Conservation (phyloP, 1,284 basidiomycete species). For the Apiotrichum gamsii region DNA sequence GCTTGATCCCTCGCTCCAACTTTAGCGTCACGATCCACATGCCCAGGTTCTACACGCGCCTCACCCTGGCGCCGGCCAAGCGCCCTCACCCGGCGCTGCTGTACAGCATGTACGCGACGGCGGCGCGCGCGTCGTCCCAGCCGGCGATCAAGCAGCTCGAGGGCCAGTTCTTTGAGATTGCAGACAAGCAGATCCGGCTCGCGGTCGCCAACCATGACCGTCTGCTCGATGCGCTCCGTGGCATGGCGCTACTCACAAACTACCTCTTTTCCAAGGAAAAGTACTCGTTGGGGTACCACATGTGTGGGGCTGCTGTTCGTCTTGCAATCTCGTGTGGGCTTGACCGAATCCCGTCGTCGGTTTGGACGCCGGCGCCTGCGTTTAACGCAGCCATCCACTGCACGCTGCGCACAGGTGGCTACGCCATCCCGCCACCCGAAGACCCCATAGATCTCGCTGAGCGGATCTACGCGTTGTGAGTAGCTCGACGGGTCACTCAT, state of each 20-base stretch:
- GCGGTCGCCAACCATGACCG: slow-evolving; percentile 27
- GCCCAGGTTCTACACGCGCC: slow-evolving; percentile 24
- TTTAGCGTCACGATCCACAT: slow-evolving; percentile 17
- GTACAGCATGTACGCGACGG: slow-evolving; percentile 27
- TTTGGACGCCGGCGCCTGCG: slow-evolving; percentile 13
- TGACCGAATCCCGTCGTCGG: slow-evolving; percentile 21
- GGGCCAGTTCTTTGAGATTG: slow-evolving; percentile 29
- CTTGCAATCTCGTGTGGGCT: slow-evolving; percentile 28
- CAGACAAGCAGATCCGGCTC: slow-evolving; percentile 25
- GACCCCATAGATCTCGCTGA: slow-evolving; percentile 25
- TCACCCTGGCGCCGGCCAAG: slow-evolving; percentile 22
- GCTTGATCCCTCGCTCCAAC: not conserved
- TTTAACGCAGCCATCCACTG: slow-evolving; percentile 20
- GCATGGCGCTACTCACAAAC: slow-evolving; percentile 24
- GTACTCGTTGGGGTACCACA: slow-evolving; percentile 26
- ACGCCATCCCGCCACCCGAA: slow-evolving; percentile 15
- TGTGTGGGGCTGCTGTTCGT: slow-evolving; percentile 22
- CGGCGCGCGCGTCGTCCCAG: slow-evolving; percentile 23
- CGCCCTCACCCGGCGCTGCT: slow-evolving; percentile 26
- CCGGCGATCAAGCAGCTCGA: slow-evolving; percentile 26
- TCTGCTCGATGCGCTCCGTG: slow-evolving; percentile 30
- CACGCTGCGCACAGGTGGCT: slow-evolving; percentile 21
- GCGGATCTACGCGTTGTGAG: slow-evolving; percentile 31
- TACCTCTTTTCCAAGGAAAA: slow-evolving; percentile 29
- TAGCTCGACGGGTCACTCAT: too few species aligned